Evolutionary conservation across 768 basidiomycete genomes (phyloP), one percentile per base, ranked within the genome.

Genomic region (Pisolithus orientalis): DNA sequence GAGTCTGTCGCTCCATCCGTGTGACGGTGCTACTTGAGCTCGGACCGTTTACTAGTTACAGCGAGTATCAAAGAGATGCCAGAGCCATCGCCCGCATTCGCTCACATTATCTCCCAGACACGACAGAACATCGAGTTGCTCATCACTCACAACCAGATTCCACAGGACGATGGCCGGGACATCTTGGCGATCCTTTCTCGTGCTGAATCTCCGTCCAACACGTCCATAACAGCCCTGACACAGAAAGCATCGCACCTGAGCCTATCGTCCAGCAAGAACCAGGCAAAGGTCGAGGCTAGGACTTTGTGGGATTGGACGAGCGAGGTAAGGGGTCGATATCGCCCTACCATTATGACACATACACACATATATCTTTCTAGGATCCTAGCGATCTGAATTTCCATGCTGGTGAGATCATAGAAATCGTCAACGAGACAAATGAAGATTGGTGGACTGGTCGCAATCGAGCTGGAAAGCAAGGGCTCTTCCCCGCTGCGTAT

Each of bases 361-460:
- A n/a, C 31, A 7, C 48, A 56, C 38, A 64, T 39, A 49, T 8
- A 37, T 28, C 39, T 49, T 50, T 28, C 3, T 55, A 91, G 86
- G 88, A 90, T 63, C 75, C 80, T 5, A 82, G 84, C 46, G 91
- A 94, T 66, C 75, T 95, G 3, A 76, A 80, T 1, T 91, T 95
- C 72, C 67, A 68, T 17, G 69, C 77, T 0, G 92, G 90, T 4
- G 92, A 94, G 52, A 70, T 84, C 37, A 82, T 95, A 53, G 87
- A 90, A 53, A 78, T 95, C 53, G 69, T 89, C 44, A 78, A 85
- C 54, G 90, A 94, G 65, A 87, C 82, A n/a, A 91, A 93, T 55
- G 72, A 76, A 1, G 92, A 94, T 64, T 94, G 92, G 92, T 95
- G 90, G 90, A 85, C 77, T 32, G 91, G 92, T n/a, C 73, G 74